phyloP scores from a whole-genome alignment of 2,329 filamentous ascomycete genomes.

The Calonectria crousiana region DNA sequence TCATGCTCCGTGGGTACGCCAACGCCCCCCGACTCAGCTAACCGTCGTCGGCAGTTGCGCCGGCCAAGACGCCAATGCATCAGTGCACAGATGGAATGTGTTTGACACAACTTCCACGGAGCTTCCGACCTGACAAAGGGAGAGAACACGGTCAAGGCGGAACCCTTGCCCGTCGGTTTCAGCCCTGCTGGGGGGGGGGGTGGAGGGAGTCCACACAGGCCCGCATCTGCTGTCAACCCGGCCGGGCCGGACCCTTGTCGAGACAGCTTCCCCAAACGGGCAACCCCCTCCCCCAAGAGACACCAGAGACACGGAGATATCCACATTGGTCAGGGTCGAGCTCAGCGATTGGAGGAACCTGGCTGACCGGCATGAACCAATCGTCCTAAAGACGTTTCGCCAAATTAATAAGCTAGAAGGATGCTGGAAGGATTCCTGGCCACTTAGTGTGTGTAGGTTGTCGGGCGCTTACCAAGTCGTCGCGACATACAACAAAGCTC shows the following conservation, averaged over 20 bases:
- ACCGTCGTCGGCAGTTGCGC: not conserved
- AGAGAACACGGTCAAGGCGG: not conserved
- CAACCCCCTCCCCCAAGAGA: not conserved
- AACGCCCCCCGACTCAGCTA: not conserved
- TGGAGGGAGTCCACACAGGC: not conserved
- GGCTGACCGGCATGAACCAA: not conserved
- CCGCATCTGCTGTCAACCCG: not conserved
- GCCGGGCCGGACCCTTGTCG: not conserved
- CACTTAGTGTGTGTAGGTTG: not conserved
- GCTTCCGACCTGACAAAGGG: not conserved
- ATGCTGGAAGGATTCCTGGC: not conserved
- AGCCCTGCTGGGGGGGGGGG: not conserved
- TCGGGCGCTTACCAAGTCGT: constrained; percentile 15
- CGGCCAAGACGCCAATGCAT: not conserved
- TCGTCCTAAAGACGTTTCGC: not conserved
- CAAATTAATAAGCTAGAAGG: not conserved
- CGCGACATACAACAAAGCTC: not conserved
- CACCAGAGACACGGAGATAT: not conserved
- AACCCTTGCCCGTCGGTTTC: not conserved
- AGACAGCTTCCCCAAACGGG: not conserved
- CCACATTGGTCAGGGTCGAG: not conserved
- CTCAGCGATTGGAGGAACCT: constrained; percentile 1
- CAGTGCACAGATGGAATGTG: not conserved
- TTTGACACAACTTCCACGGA: not conserved
- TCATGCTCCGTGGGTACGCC: not conserved